phyloP scores from a whole-genome alignment of 1,284 basidiomycete genomes.

The Ceratobasidium sp. region DNA sequence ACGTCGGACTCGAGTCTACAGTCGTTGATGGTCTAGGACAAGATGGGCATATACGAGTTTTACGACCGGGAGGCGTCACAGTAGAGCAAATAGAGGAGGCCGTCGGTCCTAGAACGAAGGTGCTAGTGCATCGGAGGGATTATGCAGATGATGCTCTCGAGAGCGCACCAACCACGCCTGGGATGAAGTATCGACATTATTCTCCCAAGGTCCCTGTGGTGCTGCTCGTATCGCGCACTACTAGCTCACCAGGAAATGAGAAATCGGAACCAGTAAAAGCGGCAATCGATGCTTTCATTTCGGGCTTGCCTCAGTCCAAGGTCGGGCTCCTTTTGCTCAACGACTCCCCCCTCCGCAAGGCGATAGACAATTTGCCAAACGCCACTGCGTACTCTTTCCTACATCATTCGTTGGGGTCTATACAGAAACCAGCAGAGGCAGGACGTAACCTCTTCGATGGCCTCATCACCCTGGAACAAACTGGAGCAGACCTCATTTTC shows the following conservation, averaged over 20 bases:
- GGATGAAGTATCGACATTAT: constrained; percentile 99
- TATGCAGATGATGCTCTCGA: constrained; percentile 73
- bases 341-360: constrained; percentile 60
- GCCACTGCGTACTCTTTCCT: constrained; percentile 48
- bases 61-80: constrained; percentile 93
- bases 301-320: constrained; percentile 51
- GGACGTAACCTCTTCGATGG: constrained; percentile 91
- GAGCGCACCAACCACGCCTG: constrained; percentile 90
- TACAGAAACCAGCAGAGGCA: constrained; percentile 69
- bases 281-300: constrained; percentile 50
- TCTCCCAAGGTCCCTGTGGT: constrained; percentile 87
- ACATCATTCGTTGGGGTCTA: constrained; percentile 67
- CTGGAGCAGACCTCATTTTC: constrained; percentile 84
- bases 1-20: constrained; percentile 94
- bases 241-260: constrained; percentile 48
- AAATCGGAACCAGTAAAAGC: constrained; percentile 51
- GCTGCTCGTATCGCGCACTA: constrained; percentile 73
- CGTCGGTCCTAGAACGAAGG: constrained; percentile 57
- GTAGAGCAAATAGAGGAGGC: constrained; percentile 84
- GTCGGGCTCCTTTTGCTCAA: constrained; percentile 77
- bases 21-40: constrained; percentile 86
- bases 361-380: constrained; percentile 55
- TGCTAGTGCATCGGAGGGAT: constrained; percentile 80
- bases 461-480: constrained; percentile 79
- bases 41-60: constrained; percentile 80